phyloP scores from a whole-genome alignment of 352 stramenopile genomes.

The Thalassiosira ordinaria region DNA sequence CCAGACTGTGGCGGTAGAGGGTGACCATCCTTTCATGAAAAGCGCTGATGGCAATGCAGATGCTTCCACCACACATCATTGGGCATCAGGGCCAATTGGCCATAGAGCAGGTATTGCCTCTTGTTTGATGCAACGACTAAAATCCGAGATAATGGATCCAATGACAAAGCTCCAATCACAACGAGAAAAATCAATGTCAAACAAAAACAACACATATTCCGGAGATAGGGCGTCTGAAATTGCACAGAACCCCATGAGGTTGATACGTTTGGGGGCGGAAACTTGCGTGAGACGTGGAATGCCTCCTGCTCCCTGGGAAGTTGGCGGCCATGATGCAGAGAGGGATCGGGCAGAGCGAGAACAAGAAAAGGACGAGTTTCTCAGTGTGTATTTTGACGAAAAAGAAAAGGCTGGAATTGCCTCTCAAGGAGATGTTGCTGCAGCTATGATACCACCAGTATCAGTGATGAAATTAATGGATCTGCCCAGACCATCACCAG shows the following conservation, averaged over 20 bases:
- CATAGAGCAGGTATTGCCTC: slow-evolving; percentile 70
- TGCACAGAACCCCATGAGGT: slow-evolving; percentile 43
- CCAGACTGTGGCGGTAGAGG: slow-evolving; percentile 55
- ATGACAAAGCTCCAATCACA: slow-evolving; percentile 76
- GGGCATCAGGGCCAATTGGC: slow-evolving; percentile 44
- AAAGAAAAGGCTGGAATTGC: slow-evolving; percentile 3
- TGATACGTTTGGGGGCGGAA: slow-evolving; percentile 16
- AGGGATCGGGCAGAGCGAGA: slow-evolving; percentile 29
- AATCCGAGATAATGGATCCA: slow-evolving; percentile 70
- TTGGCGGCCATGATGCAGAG: slow-evolving; percentile 42
- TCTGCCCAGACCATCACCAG: slow-evolving; percentile 26
- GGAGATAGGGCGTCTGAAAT: slow-evolving; percentile 32
- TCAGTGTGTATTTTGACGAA: slow-evolving; percentile 50
- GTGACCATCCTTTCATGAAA: slow-evolving; percentile 40
- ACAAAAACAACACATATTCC: slow-evolving; percentile 18
- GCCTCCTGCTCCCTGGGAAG: slow-evolving; percentile 54
- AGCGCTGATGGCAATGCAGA: slow-evolving; percentile 9
- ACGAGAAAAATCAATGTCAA: slow-evolving; percentile 44
- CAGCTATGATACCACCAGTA: slow-evolving; percentile 26
- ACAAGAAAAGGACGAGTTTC: slow-evolving; percentile 51
- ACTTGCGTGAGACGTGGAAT: not conserved
- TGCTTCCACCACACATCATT: slow-evolving; percentile 42
- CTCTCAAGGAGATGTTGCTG: slow-evolving; percentile 1
- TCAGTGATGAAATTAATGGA: slow-evolving; percentile 37
- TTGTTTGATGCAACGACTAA: slow-evolving; percentile 68